Evolutionary conservation across 192 early-diverging fungal genomes (phyloP).

Genomic region (Chytriomyces hyalinus): DNA sequence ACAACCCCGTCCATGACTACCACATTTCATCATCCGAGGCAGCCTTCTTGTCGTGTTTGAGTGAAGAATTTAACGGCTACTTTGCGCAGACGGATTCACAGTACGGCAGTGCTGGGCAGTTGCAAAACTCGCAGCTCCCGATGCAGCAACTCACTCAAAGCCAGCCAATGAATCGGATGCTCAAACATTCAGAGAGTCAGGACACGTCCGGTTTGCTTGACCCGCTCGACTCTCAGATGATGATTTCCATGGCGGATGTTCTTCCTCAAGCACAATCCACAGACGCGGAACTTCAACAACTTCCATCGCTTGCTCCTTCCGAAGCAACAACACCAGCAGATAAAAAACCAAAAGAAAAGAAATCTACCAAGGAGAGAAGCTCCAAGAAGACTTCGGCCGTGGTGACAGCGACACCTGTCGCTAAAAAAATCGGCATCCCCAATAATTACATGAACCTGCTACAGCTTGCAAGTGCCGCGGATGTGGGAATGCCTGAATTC

Average conservation of each 20-base stretch:
- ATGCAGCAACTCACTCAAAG: background rate
- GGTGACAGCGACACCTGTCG: background rate
- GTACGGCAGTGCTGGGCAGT: background rate
- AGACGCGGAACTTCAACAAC: background rate
- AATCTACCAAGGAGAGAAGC: background rate
- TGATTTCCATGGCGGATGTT: slow-evolving; percentile 32
- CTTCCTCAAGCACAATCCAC: slow-evolving; percentile 7
- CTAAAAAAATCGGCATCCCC: background rate
- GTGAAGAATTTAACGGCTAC: slow-evolving; percentile 12
- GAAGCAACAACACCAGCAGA: background rate
- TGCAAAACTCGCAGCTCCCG: background rate
- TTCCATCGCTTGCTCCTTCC: background rate
- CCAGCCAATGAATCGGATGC: background rate
- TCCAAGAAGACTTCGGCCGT: background rate
- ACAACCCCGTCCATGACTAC: background rate
- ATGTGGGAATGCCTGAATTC: background rate
- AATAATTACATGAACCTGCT: background rate
- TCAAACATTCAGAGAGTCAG: background rate
- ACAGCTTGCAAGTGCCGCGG: background rate
- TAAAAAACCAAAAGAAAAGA: background rate
- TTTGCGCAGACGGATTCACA: slow-evolving; percentile 20
- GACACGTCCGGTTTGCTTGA: background rate
- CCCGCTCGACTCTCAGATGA: background rate
- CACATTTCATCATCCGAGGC: background rate
- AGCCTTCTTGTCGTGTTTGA: slow-evolving; percentile 4